Base-by-base conservation (phyloP, 2,329 filamentous ascomycete species). In the Didymella exigua region DNA sequence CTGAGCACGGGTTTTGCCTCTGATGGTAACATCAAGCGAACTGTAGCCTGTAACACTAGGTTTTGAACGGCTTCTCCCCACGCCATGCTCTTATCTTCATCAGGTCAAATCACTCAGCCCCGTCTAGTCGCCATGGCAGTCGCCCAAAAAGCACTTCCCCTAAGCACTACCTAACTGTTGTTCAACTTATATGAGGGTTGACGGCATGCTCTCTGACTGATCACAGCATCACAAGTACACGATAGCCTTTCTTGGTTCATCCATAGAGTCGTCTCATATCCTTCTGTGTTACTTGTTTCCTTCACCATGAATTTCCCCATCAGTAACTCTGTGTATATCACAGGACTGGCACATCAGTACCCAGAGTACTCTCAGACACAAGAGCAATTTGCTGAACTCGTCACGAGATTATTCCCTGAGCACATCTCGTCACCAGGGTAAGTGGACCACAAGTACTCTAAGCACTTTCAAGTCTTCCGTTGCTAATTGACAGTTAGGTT, bases 341-440 rank as follows among this genome's bases (percentile, higher is more conserved):
- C 56, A 9, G 65, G 65, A 5, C 27, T 67, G 16, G 61, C 59
- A n/a, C 57, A 65, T 24, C 43, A 60, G 18, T 66, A 66, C 38
- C 63, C 63, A 13, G 13, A 43, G 4, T 34, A 63, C 26, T 44
- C 62, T 10, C 43, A 54, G 1, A 51, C 49, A 14, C 58, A 59
- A 36, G 54, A 63, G 4, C 30, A 63, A 2, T 66, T 65, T 18
- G 46, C 38, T 2, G 30, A 50, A 1, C 13, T 63, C 1, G 18
- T 66, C 5, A 37, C 47, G 9, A 46, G 30, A 36, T 30, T 67
- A 14, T 58, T 56, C 18, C 63, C 63, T n/a, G 41, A 59, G 0
- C 18, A 60, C 10, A 11, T 45, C 16, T 43, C 42, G 16, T 58
- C 50, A 5, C 45, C 45, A 42, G 59, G 47, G 64, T 67, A 44